Evolutionary conservation across 345 rosid species (phyloP), one percentile per base, ranked within the genome.

Genomic region (Chamaenerion angustifolium): DNA sequence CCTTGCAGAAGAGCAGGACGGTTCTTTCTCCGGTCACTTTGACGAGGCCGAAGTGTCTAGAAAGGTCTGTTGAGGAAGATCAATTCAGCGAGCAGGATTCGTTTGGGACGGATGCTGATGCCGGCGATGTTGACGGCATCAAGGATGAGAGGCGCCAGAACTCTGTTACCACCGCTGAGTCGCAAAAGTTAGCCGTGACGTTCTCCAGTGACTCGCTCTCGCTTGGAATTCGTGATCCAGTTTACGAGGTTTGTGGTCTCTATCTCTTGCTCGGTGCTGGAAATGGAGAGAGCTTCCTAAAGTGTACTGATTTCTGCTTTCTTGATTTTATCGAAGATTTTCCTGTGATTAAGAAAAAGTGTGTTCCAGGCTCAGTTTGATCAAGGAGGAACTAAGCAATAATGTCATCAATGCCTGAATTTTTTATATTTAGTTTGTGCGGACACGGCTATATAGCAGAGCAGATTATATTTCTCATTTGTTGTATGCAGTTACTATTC

Each of bases 141-240:
- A 62, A 10, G 71, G 47, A 44, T 54, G 60, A 56, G 83, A 73
- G 14, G 80, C 68, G 18, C 6, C 62, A 11, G 73, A 67, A 23
- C 57, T 54, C 59, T 56, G 57, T 42, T 21, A 16, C 42, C 62
- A 41, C 43, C 21, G 55, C 45, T 42, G 54, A 41, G 42, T 18
- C 66, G 54, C 71, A 53, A 63, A 64, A 58, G 53, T 35, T 64
- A 10, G 12, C 75, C 18, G 55, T 83, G 12, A 70, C 68, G 17
- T 60, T 80, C 12, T 71, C 68, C 17, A 59, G 73, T 53, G 95
- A 90, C 65, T 71, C 76, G 49, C 56, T 68, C 1, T 70, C 79
- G 11, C 81, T 86, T 21, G 98, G 95, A n/a, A 83, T 90, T 65
- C 95, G 94, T 17, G 96, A 90, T 59, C 89, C 92, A 2, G 82